phyloP scores from a whole-genome alignment of 2,329 filamentous ascomycete species.

The Aspergillus amoenus region DNA sequence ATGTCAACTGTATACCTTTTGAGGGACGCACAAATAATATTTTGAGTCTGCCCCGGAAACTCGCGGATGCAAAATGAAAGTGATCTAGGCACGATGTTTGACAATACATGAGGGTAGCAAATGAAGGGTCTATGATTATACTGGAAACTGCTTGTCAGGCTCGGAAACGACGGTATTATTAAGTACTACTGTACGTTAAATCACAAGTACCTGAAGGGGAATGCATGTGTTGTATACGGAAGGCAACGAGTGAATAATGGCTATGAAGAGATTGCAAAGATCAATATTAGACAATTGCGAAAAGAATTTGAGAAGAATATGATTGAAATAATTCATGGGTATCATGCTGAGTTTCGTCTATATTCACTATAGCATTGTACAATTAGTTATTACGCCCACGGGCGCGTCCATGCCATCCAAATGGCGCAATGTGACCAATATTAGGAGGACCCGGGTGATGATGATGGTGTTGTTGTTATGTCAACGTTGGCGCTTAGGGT shows the following conservation, averaged over 20 bases:
- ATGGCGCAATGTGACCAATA: not conserved
- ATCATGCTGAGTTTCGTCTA: constrained; percentile 5
- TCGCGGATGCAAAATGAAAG: not conserved
- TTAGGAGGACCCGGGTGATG: not conserved
- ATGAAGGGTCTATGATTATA: not conserved
- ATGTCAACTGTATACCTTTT: not conserved
- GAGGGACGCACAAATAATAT: not conserved
- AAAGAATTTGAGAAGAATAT: not conserved
- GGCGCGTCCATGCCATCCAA: not conserved
- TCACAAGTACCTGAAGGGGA: not conserved
- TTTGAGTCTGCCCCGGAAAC: not conserved
- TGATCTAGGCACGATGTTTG: not conserved
- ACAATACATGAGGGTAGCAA: not conserved
- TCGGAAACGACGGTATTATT: not conserved
- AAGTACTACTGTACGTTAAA: not conserved
- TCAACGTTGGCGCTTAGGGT: constrained; percentile 34
- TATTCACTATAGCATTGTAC: constrained; percentile 7
- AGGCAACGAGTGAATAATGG: not conserved
- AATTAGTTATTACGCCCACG: not conserved
- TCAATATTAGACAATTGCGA: not conserved
- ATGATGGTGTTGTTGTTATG: not conserved
- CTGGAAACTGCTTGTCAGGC: not conserved
- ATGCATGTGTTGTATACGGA: not conserved
- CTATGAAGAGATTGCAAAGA: not conserved
- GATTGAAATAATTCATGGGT: constrained; percentile 2